Base-by-base conservation (phyloP, 176 grass and related monocot genomes). In the Raddia guianensis region DNA sequence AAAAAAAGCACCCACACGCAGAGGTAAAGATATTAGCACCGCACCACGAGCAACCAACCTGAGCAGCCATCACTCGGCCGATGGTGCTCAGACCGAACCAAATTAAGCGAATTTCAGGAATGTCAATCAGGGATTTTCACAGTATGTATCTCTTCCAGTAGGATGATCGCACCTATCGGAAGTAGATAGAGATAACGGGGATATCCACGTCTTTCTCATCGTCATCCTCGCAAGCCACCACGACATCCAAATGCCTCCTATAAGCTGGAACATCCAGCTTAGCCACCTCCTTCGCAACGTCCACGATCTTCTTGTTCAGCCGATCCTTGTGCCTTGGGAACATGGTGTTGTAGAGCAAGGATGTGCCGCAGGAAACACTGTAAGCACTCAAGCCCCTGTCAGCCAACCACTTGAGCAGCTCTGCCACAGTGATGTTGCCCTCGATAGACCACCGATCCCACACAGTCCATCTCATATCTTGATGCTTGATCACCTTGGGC, bases 401-500 rank as follows among this genome's bases (percentile, higher is more conserved):
- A 33, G 55, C 86, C 19, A 91, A 27, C 94, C 94, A 91, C 18
- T 90, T 74, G 20, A 97, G 76, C 20, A 94, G 82, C 53, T 91
- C 91, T 50, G 84, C 44, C 13, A 93, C 18, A 4, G 89, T 94
- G 70, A 94, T 78, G 54, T 97, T 84, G 14, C 94, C 91, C 51
- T 82, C 76, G 35, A 90, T 90, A 63, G 84, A 84, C 91, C 91
- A 91, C 7, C 94, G 91, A 66, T 97, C 80, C 94, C 94, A 97
- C 5, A 86, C 66, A 4, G 91, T 97, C 89, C 91, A 97, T 33
- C 68, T 84, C 87, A 91, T 82, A 46, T 79, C 79, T 76, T 48
- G 73, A 81, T 90, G 82, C 77, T 86, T 97, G 70, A 88, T 90
- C 48, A 64, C 77, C 82, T 89, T 90, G 8, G 94, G 82, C 59